Percentiles rank a stretch among this genome's conserved stretches.
Conservation (phyloP, 179 eudicot species). For the Actinidia chinensis region DNA sequence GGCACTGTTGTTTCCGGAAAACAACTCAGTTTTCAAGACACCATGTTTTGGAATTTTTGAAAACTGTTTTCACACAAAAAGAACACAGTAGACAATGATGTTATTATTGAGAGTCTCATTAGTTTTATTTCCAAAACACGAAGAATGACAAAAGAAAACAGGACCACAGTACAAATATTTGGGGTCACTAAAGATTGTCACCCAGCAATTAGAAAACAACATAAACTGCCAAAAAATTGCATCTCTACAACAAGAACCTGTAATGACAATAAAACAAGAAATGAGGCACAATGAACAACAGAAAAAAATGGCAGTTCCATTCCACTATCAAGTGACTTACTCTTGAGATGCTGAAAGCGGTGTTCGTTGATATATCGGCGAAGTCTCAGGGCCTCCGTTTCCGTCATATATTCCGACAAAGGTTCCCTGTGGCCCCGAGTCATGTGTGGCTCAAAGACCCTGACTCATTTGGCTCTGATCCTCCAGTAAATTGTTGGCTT, state of each 20-base stretch:
- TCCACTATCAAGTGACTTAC: conserved; percentile 41
- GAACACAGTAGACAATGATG: too few relatives aligned
- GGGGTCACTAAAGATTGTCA: conserved; percentile 2
- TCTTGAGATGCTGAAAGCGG: conserved; percentile 82
- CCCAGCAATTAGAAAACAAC: neutral
- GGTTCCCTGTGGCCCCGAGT: conserved; percentile 80
- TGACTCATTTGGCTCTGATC: conserved; percentile 93
- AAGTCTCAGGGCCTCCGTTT: conserved; percentile 95
- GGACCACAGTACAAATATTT: conserved; percentile 4
- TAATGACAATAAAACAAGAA: neutral
- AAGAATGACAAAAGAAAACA: too few relatives aligned
- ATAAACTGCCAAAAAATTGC: neutral
- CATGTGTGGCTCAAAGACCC: conserved; percentile 71
- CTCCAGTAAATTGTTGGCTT: conserved; percentile 88
- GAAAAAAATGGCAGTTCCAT: neutral
- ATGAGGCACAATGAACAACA: neutral
- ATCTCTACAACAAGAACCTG: neutral
- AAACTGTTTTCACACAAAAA: too few relatives aligned
- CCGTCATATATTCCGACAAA: conserved; percentile 93
- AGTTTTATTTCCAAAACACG: too few relatives aligned
- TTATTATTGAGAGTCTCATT: too few relatives aligned
- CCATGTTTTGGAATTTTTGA: too few relatives aligned
- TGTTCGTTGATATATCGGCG: conserved; percentile 74
- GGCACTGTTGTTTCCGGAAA: too few relatives aligned
- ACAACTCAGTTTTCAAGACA: too few relatives aligned